A percentile compares a stretch with the other conserved stretches of the same genome.
These are phyloP conservation scores for Sporothrix sp. DNA, from an alignment of 2,329 filamentous ascomycete species.

Conservation along the genomic window DNA sequence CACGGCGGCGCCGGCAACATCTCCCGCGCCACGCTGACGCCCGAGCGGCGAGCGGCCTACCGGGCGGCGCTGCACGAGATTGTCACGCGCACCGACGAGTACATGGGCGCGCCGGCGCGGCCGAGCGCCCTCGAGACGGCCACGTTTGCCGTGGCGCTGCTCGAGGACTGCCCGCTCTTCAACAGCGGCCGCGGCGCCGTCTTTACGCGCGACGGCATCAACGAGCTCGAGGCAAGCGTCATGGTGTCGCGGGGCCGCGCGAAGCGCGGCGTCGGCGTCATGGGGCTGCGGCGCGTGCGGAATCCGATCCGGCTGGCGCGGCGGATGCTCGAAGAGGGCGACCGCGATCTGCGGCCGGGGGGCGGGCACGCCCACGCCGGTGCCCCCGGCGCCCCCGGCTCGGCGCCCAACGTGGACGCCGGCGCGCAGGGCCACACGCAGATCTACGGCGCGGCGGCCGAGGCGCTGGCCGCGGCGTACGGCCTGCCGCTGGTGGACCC, in stretches of 20 bases:
- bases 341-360: slow-evolving; percentile 39
- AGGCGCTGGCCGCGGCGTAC: slow-evolving; percentile 57
- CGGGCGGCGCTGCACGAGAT: slow-evolving; percentile 52
- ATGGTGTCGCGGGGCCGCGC: slow-evolving; percentile 67
- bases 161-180: slow-evolving; percentile 76
- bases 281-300: slow-evolving; percentile 61
- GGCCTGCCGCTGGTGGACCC: slow-evolving; percentile 60
- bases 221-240: slow-evolving; percentile 77
- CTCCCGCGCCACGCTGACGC: slow-evolving; percentile 47
- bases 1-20: slow-evolving; percentile 68
- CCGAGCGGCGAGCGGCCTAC: slow-evolving; percentile 48
- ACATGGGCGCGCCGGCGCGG: slow-evolving; percentile 32
- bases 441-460: slow-evolving; percentile 50
- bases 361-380: no score
- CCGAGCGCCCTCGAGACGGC: slow-evolving; percentile 63
- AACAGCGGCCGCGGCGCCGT: slow-evolving; percentile 79
- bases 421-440: slow-evolving; percentile 41
- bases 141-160: slow-evolving; percentile 60
- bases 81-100: slow-evolving; percentile 37
- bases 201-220: slow-evolving; percentile 72
- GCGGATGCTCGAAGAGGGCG: slow-evolving; percentile 58
- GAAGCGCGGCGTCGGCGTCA: slow-evolving; percentile 71
- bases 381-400: no score
- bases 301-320: slow-evolving; percentile 70
- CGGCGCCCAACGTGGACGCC: slow-evolving; percentile 5